phyloP scores from a whole-genome alignment of 2,329 filamentous ascomycete genomes.

The Pyricularia pennisetigena region DNA sequence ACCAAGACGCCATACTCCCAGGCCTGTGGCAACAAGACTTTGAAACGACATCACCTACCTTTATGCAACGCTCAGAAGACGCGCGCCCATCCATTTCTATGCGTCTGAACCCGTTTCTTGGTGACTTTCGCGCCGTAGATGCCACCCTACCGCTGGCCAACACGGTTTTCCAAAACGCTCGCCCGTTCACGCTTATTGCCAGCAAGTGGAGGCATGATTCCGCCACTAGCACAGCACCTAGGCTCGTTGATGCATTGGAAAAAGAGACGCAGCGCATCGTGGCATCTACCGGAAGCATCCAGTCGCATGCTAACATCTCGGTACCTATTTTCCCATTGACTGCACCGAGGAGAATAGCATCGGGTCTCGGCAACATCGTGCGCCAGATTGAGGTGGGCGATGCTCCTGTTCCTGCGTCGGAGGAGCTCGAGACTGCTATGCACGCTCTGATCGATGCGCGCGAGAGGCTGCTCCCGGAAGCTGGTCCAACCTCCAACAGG shows the following conservation, averaged over 20 bases:
- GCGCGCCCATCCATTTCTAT: constrained; percentile 31
- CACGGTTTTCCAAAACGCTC: constrained; percentile 66
- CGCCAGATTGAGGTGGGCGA: constrained; percentile 42
- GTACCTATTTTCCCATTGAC: constrained; percentile 54
- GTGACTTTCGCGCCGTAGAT: constrained; percentile 15
- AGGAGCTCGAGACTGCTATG: constrained; percentile 59
- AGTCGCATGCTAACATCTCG: neutral
- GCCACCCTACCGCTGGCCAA: constrained; percentile 61
- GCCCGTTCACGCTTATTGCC: constrained; percentile 45
- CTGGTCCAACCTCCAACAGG: neutral
- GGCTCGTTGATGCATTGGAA: constrained; percentile 18
- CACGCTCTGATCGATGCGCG: constrained; percentile 42
- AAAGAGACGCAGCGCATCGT: constrained; percentile 26
- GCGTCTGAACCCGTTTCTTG: constrained; percentile 19
- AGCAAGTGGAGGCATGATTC: constrained; percentile 25
- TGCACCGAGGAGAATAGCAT: constrained; percentile 47
- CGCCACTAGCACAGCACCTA: neutral
- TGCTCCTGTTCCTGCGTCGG: constrained; percentile 49
- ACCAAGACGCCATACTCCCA: constrained; percentile 29
- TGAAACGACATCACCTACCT: neutral
- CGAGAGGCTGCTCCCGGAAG: constrained; percentile 14
- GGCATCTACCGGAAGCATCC: constrained; percentile 5
- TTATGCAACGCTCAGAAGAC: constrained; percentile 19
- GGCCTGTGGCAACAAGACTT: constrained; percentile 26
- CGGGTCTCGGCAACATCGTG: constrained; percentile 71